Evolutionary conservation across 2,329 filamentous ascomycete species (phyloP), one percentile per base, ranked within the genome.

Genomic region (Penicillium vulpinum): DNA sequence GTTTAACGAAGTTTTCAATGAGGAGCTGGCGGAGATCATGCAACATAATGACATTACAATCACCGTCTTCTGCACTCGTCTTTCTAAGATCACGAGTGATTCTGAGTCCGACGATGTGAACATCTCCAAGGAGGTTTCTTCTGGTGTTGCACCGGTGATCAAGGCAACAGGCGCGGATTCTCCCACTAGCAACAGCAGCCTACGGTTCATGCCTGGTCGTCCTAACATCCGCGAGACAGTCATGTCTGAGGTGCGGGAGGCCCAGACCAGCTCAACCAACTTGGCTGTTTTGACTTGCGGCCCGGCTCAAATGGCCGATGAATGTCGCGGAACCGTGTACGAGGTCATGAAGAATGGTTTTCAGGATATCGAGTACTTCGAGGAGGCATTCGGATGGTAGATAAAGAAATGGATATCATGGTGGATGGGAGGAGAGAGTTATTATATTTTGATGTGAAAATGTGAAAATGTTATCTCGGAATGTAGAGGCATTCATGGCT

Each of bases 261-360:
- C 28, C 6, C 29, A 46, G 5, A 18, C 18, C 15, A 46, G 44
- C 29, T 33, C 29, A 4, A 33, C 44, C 5, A 33, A 33, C 10
- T 18, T 57, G 63, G 10, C 59, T 74, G 36, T 77, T 73, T 2
- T 65, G 78, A 22, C 60, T 79, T 76, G 75, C 57, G 78, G 78
- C 1, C 77, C 77, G 5, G 72, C 68, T 0, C 62, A 63, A 6
- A 77, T 80, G 76, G 76, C 75, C 22, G 77, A 80, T 60, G 70
- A 77, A 31, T 71, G 72, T n/a, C 62, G 78, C 22, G 67, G 57
- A 18, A 69, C 72, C 3, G 73, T 75, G 54, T 72, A 75, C 43
- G 46, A 66, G 8, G 70, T 70, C 15, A 57, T 72, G 59, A 68
- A 65, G 38, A 56, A 62, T 10, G 68, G 67, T 8, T 67, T 65